phyloP scores from a whole-genome alignment of 805 yeast genomes.

The Cyberlindnera maritima region DNA sequence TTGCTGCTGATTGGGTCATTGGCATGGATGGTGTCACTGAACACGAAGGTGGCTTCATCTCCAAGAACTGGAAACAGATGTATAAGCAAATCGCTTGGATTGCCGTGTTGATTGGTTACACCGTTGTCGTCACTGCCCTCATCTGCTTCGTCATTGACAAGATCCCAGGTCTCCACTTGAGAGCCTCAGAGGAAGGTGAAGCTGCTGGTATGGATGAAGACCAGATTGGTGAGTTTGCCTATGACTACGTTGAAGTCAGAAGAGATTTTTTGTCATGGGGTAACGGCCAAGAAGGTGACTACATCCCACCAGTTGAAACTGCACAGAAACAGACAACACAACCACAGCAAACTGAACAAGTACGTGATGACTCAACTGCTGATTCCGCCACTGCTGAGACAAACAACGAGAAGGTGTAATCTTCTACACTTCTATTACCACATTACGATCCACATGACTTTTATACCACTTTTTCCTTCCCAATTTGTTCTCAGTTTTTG shows the following conservation, averaged over 20 bases:
- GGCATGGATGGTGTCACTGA: slow-evolving; percentile 86
- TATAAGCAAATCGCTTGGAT: slow-evolving; percentile 87
- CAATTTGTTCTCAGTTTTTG: too few species aligned
- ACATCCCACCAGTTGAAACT: slow-evolving; percentile 1
- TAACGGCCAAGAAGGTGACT: slow-evolving; percentile 11
- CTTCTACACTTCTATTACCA: too few species aligned
- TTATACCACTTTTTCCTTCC: neutral
- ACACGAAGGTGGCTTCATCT: slow-evolving; percentile 90
- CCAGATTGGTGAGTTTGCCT: slow-evolving; percentile 98
- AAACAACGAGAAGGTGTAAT: neutral
- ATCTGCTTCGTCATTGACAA: slow-evolving; percentile 70
- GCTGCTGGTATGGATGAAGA: slow-evolving; percentile 91
- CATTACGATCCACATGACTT: neutral
- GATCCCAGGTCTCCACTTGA: slow-evolving; percentile 77
- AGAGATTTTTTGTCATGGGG: slow-evolving; percentile 72
- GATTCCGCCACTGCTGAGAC: neutral
- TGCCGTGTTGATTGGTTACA: slow-evolving; percentile 71
- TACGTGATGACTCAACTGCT: neutral
- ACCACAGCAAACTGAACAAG: too few species aligned
- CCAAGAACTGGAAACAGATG: slow-evolving; percentile 87
- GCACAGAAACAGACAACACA: neutral
- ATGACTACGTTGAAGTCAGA: slow-evolving; percentile 95
- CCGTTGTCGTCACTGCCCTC: slow-evolving; percentile 71
- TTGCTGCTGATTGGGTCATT: slow-evolving; percentile 83
- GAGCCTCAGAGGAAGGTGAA: slow-evolving; percentile 84